Evolutionary conservation across 2,329 filamentous ascomycete species (phyloP), one percentile per base, ranked within the genome.

Genomic region (Lasiodiplodia sp.): DNA sequence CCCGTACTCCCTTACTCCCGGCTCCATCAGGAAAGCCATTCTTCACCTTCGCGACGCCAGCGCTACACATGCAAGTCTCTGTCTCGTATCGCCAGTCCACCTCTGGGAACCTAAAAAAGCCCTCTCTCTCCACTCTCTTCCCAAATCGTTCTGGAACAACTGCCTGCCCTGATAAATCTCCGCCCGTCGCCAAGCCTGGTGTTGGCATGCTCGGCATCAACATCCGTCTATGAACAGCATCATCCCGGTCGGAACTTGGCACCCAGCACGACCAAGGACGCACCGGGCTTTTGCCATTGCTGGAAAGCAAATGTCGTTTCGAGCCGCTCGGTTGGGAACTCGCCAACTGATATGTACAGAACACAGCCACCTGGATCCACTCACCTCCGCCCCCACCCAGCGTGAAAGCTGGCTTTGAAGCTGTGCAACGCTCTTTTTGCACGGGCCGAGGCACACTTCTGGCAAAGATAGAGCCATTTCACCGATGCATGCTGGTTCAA

Each of bases 281-380:
- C 57, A 31, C 47, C 28, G 57, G 49, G 57, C 38, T n/a, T 49
- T 62, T 44, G 16, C 57, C 57, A 47, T n/a, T 40, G 21, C 11
- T 12, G 57, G 12, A 44, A 21, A 16, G 1, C 40, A 12, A 8
- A 21, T 14, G 16, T 28, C 16, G 12, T 34, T 18, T 23, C 23
- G 23, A 16, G 8, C 58, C 58, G 25, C 21, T 62, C 28, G n/a
- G 31, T 62, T 34, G n/a, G 16, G 40, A 23, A 49, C 38, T 62
- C 25, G 14, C 58, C 58, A 62, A 62, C 31, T 47, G 44, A 21
- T 7, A 7, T 47, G 31, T 34, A 34, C 21, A 25, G 12, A 40
- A 49, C 58, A 60, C 57, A 60, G 57, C 57, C 57, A 60, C 57
- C 21, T 47, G 23, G 6, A 23, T 21, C 10, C 23, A 21, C 12